phyloP scores from a whole-genome alignment of 192 early-diverging fungal species.

The Phlyctochytrium bullatum region DNA sequence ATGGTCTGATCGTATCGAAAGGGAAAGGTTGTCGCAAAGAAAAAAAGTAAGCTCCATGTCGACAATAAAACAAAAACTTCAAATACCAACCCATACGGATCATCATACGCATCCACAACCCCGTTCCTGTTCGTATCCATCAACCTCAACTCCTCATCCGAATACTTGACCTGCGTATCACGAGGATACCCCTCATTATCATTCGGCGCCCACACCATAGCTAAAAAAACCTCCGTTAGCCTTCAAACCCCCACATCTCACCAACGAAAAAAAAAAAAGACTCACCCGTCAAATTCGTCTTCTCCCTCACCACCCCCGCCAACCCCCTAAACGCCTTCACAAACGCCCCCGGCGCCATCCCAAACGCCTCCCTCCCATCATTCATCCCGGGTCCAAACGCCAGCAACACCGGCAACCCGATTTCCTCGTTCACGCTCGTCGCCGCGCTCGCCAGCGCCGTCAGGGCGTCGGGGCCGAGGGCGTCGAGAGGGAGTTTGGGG shows the following conservation, averaged over 20 bases:
- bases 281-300: background rate
- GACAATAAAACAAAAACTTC: too few relatives aligned
- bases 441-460: background rate
- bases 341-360: background rate
- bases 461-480: too few relatives aligned
- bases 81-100: too few relatives aligned
- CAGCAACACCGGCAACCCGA: background rate
- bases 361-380: background rate
- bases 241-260: background rate
- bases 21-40: too few relatives aligned
- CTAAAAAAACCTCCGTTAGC: background rate
- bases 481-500: too few relatives aligned
- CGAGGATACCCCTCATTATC: background rate
- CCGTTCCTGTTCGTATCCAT: constrained; percentile 19
- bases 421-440: background rate
- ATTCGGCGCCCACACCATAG: background rate
- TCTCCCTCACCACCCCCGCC: background rate
- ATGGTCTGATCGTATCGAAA: too few relatives aligned
- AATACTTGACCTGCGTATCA: background rate
- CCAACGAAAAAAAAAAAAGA: background rate
- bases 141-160: background rate
- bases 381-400: background rate
- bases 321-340: background rate
- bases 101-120: constrained; percentile 1
- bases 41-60: too few relatives aligned